These are phyloP conservation scores for Morella rubra DNA, from an alignment of 306 rosid genomes.

Conservation along the genomic window DNA sequence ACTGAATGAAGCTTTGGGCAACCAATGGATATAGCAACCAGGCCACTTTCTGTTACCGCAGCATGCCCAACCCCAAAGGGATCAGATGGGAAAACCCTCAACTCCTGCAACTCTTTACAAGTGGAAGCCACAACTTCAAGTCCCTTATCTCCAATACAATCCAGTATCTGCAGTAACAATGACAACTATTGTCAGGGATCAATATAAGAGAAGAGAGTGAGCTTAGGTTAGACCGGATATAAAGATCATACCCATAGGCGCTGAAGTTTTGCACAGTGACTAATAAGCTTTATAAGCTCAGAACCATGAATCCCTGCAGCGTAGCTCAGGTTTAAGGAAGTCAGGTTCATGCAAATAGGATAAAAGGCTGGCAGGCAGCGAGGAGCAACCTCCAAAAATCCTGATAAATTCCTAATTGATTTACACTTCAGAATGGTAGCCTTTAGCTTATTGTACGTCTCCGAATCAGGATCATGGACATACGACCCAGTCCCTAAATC, in stretches of 20 bases:
- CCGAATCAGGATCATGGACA: slow-evolving; percentile 50
- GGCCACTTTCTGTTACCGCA: slow-evolving; percentile 78
- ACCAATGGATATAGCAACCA: slow-evolving; percentile 77
- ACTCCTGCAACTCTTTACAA: slow-evolving; percentile 81
- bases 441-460: slow-evolving; percentile 43
- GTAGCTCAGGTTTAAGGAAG: slow-evolving; percentile 82
- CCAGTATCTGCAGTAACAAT: slow-evolving; percentile 58
- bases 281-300: slow-evolving; percentile 55
- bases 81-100: slow-evolving; percentile 86
- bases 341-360: slow-evolving; percentile 63
- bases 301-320: slow-evolving; percentile 69
- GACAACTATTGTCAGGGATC: slow-evolving; percentile 12
- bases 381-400: slow-evolving; percentile 78
- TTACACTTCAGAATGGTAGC: slow-evolving; percentile 50
- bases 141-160: slow-evolving; percentile 84
- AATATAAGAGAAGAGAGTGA: neutral
- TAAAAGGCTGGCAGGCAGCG: slow-evolving; percentile 60
- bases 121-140: slow-evolving; percentile 65
- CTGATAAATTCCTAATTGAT: slow-evolving; percentile 79
- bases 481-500: slow-evolving; percentile 86
- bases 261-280: slow-evolving; percentile 62
- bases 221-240: neutral
- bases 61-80: slow-evolving; percentile 48
- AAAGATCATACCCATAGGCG: slow-evolving; percentile 71
- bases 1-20: slow-evolving; percentile 86